Base-by-base conservation (phyloP, 495 filamentous ascomycete species). In the Penicillium canescens region DNA sequence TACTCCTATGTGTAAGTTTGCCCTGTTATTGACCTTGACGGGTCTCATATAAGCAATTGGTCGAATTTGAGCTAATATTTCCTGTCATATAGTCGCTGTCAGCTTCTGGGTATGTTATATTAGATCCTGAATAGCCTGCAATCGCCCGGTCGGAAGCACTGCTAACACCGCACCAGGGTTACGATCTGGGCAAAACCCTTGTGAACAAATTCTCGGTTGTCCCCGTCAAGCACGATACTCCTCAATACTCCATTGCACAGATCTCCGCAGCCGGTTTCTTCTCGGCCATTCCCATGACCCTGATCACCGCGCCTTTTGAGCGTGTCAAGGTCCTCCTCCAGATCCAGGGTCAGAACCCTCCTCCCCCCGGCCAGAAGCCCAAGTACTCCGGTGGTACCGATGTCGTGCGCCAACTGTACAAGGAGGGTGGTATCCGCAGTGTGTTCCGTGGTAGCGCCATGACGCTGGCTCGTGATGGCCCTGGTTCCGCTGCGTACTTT, bases 291-390 rank as follows among this genome's bases (percentile, higher is more conserved):
- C 94, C 94, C 59, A 96, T 96, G 92, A 98, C 95, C 1, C 69
- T 91, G 69, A 97, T 98, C 75, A 98, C 94, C 3, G 94, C 95
- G 0, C 94, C 95, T 51, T 97, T 98, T 63, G 94, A 98, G 82
- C 92, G 94, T 56, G 92, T 98, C 59, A 98, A 98, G 77, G 92
- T 98, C 14, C 90, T 98, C 43, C 86, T 98, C 3, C 94, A 98
- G 72, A 96, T 98, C 54, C 94, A 98, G 68, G 92, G 93, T 57
- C 93, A 97, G 70, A 93, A 92, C 71, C 71, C 81, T 28, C 83
- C 93, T 9, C 82, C 86, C 0, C 86, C 91, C 1, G 94, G 93
- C 57, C 85, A 96, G 72, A 96, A 96, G 72, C 92, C 92, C 40
- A 92, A 90, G 69, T 98, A 97, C 77, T 79, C 82, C 12, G 92